These are phyloP conservation scores for Halophytophthora polymorphica DNA, from an alignment of 352 stramenopile genomes.

Conservation along the genomic window DNA sequence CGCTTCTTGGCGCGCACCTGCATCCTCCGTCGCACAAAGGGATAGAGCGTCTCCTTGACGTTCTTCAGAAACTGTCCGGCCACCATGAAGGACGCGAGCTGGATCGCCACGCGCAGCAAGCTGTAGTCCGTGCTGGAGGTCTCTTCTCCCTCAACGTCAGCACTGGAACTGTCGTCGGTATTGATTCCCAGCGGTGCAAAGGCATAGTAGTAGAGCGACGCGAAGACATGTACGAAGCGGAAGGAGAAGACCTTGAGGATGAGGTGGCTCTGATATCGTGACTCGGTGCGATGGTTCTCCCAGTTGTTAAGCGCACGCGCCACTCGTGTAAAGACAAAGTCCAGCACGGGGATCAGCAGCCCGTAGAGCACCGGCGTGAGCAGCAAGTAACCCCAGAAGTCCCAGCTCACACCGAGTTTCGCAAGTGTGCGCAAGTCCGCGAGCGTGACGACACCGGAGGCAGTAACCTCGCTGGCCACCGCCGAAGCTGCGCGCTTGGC, in stretches of 20 bases:
- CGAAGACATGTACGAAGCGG: constrained; percentile 96
- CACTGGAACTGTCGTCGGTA: constrained; percentile 1
- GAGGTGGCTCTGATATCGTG: constrained; percentile 85
- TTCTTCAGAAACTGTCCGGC: constrained; percentile 93
- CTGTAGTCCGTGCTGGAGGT: constrained; percentile 24
- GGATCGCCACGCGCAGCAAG: constrained; percentile 89
- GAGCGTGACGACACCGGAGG: constrained; percentile 48
- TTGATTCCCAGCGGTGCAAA: constrained; percentile 46
- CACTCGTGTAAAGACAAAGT: constrained; percentile 80
- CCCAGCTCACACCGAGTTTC: constrained; percentile 61
- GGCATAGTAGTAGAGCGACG: constrained; percentile 96
- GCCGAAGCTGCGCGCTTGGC: constrained; percentile 36
- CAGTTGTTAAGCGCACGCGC: constrained; percentile 92
- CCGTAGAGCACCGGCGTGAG: constrained; percentile 86
- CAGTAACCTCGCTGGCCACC: constrained; percentile 52
- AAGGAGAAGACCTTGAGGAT: constrained; percentile 99
- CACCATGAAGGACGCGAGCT: constrained; percentile 93
- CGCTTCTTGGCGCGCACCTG: constrained; percentile 50
- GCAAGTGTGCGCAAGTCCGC: constrained; percentile 48
- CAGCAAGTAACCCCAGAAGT: constrained; percentile 86
- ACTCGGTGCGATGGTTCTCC: constrained; percentile 91
- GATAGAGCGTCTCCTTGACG: constrained; percentile 87
- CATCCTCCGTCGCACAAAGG: constrained; percentile 52
- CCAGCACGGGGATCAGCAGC: constrained; percentile 76
- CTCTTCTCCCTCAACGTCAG: constrained; percentile 3